Evolutionary conservation across 306 rosid species (phyloP), one percentile per base, ranked within the genome.

Genomic region (Cyclanthera cordifolia): DNA sequence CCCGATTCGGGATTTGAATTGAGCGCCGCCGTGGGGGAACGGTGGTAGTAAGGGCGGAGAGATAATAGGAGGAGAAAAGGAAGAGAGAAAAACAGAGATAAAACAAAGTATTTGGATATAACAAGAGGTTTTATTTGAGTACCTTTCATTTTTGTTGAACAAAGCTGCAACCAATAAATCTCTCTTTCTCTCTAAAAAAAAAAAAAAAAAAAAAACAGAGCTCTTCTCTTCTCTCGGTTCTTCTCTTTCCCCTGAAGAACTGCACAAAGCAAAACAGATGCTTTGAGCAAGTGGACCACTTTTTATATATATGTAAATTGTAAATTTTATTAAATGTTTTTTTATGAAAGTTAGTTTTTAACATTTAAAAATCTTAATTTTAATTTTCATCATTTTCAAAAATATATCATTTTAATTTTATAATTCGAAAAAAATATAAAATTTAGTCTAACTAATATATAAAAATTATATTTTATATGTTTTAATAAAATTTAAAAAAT

Each of bases 61-160:
- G 73, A 76, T 45, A 71, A 45, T 52, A 87, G 68, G 53, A 84
- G 72, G 51, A 82, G 25, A 50, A 81, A 70, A 0, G 96, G 90
- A 53, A 88, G 79, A 57, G 84, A 79, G 80, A 87, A 79, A 63
- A 87, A 78, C 75, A 83, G 80, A 12, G 84, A 87, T 57, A 79
- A 61, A 10, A 87, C 64, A 24, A 87, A 79, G 78, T 60, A 87
- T 63, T 78, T 83, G 73, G 82, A 74, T 17, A 79, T 67, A 46
- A 72, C 15, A 3, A 25, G 73, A 0, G 73, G 79, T 34, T 81
- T 87, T 17, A 82, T 52, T 27, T 45, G 69, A 5, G 67, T 63
- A 64, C 51, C 41, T 87, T 82, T 88, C 95, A 88, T 88, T 48
- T 69, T 67, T 76, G 28, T 7, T 39, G 17, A 19, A 37, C 49